These are phyloP conservation scores for Aspergillus sp. DNA, from an alignment of 2,329 filamentous ascomycete genomes.

Conservation along the genomic window DNA sequence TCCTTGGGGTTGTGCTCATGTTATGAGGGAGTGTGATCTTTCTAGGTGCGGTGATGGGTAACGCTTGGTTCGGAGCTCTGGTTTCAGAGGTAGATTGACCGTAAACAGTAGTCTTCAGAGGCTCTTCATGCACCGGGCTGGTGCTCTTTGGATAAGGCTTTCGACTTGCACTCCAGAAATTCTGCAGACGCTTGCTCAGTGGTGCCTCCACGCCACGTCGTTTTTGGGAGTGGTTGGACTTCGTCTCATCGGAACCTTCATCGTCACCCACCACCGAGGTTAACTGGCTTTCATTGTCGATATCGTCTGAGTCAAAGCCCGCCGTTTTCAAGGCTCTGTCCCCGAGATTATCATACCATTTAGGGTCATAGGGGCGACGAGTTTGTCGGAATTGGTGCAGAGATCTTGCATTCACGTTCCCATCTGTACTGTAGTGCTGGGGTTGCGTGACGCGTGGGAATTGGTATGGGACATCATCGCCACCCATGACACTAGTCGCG, in stretches of 20 bases:
- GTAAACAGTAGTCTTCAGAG: conserved; percentile 14
- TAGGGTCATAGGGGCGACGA: conserved; percentile 26
- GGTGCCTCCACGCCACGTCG: conserved; percentile 30
- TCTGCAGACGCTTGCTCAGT: conserved; percentile 38
- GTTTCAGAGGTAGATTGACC: conserved; percentile 16
- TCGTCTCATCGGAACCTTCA: conserved; percentile 27
- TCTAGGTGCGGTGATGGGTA: conserved; percentile 25
- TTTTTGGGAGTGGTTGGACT: conserved; percentile 29
- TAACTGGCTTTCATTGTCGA: conserved; percentile 29
- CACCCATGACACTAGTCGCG: conserved; percentile 38
- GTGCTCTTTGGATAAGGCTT: conserved; percentile 19
- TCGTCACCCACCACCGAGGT: conserved; percentile 33
- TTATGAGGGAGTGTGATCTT: conserved; percentile 36
- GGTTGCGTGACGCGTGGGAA: conserved; percentile 18
- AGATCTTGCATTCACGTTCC: conserved; percentile 13
- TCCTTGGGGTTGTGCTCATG: conserved; percentile 36
- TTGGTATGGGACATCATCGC: conserved; percentile 30
- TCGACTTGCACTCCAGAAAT: conserved; percentile 39
- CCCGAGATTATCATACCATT: conserved; percentile 35
- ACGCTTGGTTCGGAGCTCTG: conserved; percentile 24
- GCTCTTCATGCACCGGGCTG: conserved; percentile 17
- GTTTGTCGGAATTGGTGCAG: conserved; percentile 25
- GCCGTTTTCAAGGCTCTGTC: conserved; percentile 36
- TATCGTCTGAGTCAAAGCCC: conserved; percentile 38
- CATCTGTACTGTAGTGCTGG: conserved; percentile 19